Percentiles rank a stretch among this genome's conserved stretches.
Evolutionary conservation across 257 asterid genomes (phyloP).

Genomic region (Nicotiana noctiflora): DNA sequence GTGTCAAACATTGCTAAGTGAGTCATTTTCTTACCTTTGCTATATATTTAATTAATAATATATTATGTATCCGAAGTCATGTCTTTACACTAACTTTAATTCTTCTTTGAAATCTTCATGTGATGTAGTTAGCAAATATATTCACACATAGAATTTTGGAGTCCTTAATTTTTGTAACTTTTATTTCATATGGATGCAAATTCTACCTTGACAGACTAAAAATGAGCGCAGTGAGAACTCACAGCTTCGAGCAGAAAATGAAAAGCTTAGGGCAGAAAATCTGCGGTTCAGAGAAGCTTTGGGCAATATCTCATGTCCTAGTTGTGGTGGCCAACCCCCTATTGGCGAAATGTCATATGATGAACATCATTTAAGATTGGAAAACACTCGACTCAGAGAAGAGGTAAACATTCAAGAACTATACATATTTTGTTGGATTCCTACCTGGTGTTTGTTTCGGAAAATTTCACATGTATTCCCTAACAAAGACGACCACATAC

Average conservation of each 20-base stretch:
- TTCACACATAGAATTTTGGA: background rate
- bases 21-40: background rate
- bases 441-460: too few relatives aligned
- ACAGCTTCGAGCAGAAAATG: constrained; percentile 17
- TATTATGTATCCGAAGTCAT: background rate
- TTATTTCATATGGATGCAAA: background rate
- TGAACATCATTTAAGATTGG: constrained; percentile 4
- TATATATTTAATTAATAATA: too few relatives aligned
- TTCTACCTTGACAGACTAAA: constrained; percentile 1
- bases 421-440: too few relatives aligned
- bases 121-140: background rate
- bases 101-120: too few relatives aligned
- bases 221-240: constrained; percentile 7
- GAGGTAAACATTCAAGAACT: constrained; percentile 13
- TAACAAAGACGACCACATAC: too few relatives aligned
- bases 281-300: constrained; percentile 6
- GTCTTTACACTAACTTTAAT: too few relatives aligned
- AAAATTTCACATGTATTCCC: too few relatives aligned
- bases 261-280: constrained; percentile 15
- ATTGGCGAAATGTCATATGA: constrained; percentile 8
- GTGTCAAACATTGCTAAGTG: too few relatives aligned
- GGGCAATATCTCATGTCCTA: background rate
- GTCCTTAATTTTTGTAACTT: background rate
- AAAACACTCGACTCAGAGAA: constrained; percentile 12
- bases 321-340: background rate